Evolutionary conservation across 2,329 filamentous ascomycete genomes (phyloP).

Genomic region (Penicillium sp.): DNA sequence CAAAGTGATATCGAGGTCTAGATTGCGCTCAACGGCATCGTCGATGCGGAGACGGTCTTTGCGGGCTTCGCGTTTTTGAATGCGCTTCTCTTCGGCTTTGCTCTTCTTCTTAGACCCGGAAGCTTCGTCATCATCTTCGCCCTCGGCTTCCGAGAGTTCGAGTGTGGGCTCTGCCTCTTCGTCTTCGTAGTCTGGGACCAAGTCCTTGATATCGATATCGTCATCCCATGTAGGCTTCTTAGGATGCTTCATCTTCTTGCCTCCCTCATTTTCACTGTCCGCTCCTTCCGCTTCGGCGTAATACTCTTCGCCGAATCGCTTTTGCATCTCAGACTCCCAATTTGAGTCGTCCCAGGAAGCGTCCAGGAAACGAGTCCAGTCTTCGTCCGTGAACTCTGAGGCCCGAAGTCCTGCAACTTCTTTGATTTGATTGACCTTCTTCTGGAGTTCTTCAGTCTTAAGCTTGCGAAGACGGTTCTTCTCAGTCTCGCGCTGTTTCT

Average conservation of each 20-base stretch:
- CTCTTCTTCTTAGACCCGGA: slow-evolving; percentile 51
- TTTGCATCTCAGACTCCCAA: slow-evolving; percentile 89
- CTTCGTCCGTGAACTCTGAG: slow-evolving; percentile 66
- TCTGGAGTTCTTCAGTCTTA: slow-evolving; percentile 86
- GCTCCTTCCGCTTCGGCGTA: slow-evolving; percentile 63
- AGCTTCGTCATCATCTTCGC: slow-evolving; percentile 38
- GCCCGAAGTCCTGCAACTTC: slow-evolving; percentile 78
- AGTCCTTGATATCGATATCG: slow-evolving; percentile 94
- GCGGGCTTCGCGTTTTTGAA: slow-evolving; percentile 70
- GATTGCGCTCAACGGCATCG: slow-evolving; percentile 75
- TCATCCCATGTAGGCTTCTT: slow-evolving; percentile 94
- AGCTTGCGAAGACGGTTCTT: slow-evolving; percentile 80
- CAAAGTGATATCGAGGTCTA: slow-evolving; percentile 69
- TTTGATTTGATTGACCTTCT: slow-evolving; percentile 83
- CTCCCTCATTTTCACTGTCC: slow-evolving; percentile 48
- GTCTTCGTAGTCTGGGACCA: slow-evolving; percentile 84
- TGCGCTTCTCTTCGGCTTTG: slow-evolving; percentile 51
- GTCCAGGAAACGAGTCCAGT: slow-evolving; percentile 82
- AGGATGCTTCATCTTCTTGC: slow-evolving; percentile 58
- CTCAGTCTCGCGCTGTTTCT: slow-evolving; percentile 72
- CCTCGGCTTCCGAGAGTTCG: slow-evolving; percentile 57
- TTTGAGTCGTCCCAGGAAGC: slow-evolving; percentile 83
- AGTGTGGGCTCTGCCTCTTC: slow-evolving; percentile 60
- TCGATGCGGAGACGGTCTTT: slow-evolving; percentile 82
- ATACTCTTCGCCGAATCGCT: slow-evolving; percentile 85